phyloP scores from a whole-genome alignment of 495 filamentous ascomycete species.

The Opeltia flavorubescens region DNA sequence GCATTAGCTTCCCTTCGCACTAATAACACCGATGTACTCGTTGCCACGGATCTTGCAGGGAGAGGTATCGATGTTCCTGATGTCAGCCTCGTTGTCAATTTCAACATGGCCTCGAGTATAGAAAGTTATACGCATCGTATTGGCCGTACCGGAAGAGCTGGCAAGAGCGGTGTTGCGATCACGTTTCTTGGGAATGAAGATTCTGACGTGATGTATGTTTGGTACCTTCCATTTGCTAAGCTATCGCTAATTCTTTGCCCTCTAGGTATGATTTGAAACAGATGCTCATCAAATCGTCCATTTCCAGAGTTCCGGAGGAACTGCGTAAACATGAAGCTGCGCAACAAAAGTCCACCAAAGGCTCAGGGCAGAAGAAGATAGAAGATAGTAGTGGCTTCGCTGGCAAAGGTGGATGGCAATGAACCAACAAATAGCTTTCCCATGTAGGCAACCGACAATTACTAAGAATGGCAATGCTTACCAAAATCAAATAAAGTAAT shows the following conservation, averaged over 20 bases:
- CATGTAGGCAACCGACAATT: background rate
- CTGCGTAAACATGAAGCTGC: conserved; percentile 87
- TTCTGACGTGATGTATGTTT: conserved; percentile 70
- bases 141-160: conserved; percentile 92
- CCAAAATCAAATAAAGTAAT: too few species aligned
- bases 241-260: conserved; percentile 12
- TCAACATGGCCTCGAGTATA: conserved; percentile 94
- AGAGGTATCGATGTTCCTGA: conserved; percentile 97
- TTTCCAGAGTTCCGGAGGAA: conserved; percentile 86
- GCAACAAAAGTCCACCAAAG: conserved; percentile 59
- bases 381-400: conserved; percentile 47
- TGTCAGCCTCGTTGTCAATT: conserved; percentile 89
- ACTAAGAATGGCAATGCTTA: too few species aligned
- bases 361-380: conserved; percentile 41
- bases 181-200: conserved; percentile 95
- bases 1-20: conserved; percentile 75
- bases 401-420: conserved; percentile 41
- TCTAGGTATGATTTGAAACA: conserved; percentile 73
- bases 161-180: conserved; percentile 93
- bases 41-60: conserved; percentile 91
- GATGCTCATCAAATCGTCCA: conserved; percentile 85
- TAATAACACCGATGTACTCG: conserved; percentile 73
- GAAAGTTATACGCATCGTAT: conserved; percentile 97
- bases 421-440: background rate
- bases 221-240: background rate